Evolutionary conservation across 176 grass and related monocot genomes (phyloP), one percentile per base, ranked within the genome.

Genomic region (Musa troglodytarum): DNA sequence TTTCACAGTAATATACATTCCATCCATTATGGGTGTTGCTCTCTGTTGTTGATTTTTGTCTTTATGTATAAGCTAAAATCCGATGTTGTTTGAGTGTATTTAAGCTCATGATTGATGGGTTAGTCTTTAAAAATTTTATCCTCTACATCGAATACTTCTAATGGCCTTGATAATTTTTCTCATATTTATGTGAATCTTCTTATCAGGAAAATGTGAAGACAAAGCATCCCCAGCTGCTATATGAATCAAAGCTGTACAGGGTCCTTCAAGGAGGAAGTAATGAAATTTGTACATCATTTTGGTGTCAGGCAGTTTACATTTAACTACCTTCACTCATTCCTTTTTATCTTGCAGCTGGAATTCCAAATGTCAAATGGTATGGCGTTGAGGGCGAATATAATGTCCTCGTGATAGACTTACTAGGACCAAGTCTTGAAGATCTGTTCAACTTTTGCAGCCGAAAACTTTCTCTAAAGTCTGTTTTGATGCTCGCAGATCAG

Each of bases 401-500:
- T 84, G 91, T 92, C 71, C 85, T 99, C 43, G 96, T 99, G 73
- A 99, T 99, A 91, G 96, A 99, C 85, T 85, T 95, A 53, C 82
- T 99, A 53, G 96, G 96, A 13, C 96, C 86, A 68, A 99, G 88
- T 81, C 81, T 99, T 77, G 96, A 99, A 72, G 96, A 95, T 82
- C 76, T 99, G 50, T 99, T 99, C 79, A 99, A 99, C 73, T 99
- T 99, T 78, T 99, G 96, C 75, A 99, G 84, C 83, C 86, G 96
- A 80, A 99, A 99, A 79, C 71, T 99, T 51, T 95, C 96, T 77
- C 80, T 99, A 55, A 99, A 99, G 82, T 95, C 91, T 81, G 96
- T 92, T 76, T 88, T 99, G 71, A 99, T 99, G 96, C 96, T 99
- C 2, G 88, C 96, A 15, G 91, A 99, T 86, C 96, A 99, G 86